Conservation (phyloP, 208 protist species). For the Angomonas deanei region DNA sequence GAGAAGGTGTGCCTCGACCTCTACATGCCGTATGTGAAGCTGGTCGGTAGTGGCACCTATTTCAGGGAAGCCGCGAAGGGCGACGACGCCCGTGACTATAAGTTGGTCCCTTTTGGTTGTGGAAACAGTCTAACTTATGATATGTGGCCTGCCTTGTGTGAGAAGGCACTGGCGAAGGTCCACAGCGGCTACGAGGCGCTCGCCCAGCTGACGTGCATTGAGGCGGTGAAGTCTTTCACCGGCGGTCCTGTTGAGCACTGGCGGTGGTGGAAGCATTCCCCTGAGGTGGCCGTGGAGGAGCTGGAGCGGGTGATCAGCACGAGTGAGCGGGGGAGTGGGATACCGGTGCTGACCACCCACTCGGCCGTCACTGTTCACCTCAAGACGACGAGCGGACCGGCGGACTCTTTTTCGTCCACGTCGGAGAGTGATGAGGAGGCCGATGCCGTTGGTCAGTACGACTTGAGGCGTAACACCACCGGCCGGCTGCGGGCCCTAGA, state of each 20-base stretch:
- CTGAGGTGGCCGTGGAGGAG: slow-evolving; percentile 30
- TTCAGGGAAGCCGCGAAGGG: background rate
- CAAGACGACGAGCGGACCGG: background rate
- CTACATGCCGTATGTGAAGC: slow-evolving; percentile 47
- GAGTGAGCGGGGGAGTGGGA: slow-evolving; percentile 32
- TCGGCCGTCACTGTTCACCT: slow-evolving; percentile 9
- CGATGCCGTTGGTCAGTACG: background rate
- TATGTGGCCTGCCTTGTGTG: slow-evolving; percentile 58
- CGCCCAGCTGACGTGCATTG: slow-evolving; percentile 13
- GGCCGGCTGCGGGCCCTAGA: background rate
- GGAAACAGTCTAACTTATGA: slow-evolving; percentile 27
- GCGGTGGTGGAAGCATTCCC: slow-evolving; percentile 42
- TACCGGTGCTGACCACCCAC: slow-evolving; percentile 43
- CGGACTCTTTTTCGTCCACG: background rate
- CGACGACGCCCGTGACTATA: background rate
- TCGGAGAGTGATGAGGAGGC: background rate
- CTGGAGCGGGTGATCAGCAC: slow-evolving; percentile 48
- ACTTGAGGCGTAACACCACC: background rate
- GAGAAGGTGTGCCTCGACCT: slow-evolving; percentile 37
- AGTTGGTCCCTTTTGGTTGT: slow-evolving; percentile 28
- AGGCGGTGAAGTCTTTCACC: slow-evolving; percentile 40
- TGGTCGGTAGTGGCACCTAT: background rate
- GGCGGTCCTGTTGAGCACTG: slow-evolving; percentile 62
- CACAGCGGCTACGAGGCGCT: slow-evolving; percentile 42
- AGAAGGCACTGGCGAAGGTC: slow-evolving; percentile 80